These are phyloP conservation scores for Pelargonium australe DNA, from an alignment of 441 rosid genomes.

Conservation along the genomic window DNA sequence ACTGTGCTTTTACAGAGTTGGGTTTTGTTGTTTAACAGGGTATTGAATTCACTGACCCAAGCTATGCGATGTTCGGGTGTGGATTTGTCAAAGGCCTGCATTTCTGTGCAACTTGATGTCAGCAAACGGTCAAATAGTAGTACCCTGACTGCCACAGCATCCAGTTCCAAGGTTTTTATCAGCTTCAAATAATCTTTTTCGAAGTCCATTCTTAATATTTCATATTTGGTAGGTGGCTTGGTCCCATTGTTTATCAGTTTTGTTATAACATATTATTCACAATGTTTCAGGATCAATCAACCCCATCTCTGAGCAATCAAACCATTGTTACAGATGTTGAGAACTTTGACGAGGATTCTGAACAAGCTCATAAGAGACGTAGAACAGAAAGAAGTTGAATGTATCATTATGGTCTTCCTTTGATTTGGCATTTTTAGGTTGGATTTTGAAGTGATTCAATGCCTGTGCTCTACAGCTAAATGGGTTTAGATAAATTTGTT, in stretches of 20 bases:
- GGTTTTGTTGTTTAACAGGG: slow-evolving; percentile 26
- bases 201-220: background rate
- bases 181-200: background rate
- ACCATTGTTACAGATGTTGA: slow-evolving; percentile 25
- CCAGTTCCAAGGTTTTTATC: slow-evolving; percentile 43
- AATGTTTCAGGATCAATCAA: slow-evolving; percentile 36
- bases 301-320: slow-evolving; percentile 26
- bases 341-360: slow-evolving; percentile 30
- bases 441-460: slow-evolving; percentile 11
- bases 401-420: slow-evolving; percentile 10
- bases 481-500: slow-evolving; percentile 23
- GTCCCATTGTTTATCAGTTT: too few relatives aligned
- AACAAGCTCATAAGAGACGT: slow-evolving; percentile 43
- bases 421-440: background rate
- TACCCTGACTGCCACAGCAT: slow-evolving; percentile 16
- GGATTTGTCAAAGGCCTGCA: slow-evolving; percentile 40
- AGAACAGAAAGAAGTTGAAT: slow-evolving; percentile 38
- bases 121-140: slow-evolving; percentile 32
- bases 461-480: background rate
- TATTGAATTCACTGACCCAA: slow-evolving; percentile 36
- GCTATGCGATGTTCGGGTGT: slow-evolving; percentile 45
- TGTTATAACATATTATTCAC: background rate
- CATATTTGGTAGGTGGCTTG: too few relatives aligned
- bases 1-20: slow-evolving; percentile 11
- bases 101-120: slow-evolving; percentile 48